phyloP scores from a whole-genome alignment of 768 basidiomycete genomes.

The Russula compacta region DNA sequence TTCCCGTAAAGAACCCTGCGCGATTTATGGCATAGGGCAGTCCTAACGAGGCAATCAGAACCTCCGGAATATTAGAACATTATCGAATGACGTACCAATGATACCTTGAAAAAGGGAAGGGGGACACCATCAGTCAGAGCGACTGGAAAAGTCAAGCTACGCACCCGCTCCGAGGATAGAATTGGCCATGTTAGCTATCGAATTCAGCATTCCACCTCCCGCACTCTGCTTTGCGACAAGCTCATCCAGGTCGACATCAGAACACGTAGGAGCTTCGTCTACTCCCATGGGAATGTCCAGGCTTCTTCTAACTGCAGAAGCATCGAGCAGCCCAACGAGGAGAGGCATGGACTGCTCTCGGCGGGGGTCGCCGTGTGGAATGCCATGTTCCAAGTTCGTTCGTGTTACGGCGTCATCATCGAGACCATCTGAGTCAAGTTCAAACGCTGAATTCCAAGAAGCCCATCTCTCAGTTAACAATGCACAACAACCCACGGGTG shows the following conservation, averaged over 20 bases:
- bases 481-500: too few relatives aligned
- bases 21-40: constrained; percentile 91
- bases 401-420: constrained; percentile 39
- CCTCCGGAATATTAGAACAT: neutral
- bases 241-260: constrained; percentile 57
- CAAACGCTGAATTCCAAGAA: constrained; percentile 52
- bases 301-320: constrained; percentile 46
- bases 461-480: too few relatives aligned
- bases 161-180: constrained; percentile 89
- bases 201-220: constrained; percentile 70
- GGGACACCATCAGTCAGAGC: neutral
- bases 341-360: constrained; percentile 60
- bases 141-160: constrained; percentile 21
- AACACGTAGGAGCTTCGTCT: constrained; percentile 26
- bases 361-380: constrained; percentile 28
- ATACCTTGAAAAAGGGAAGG: constrained; percentile 40
- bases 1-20: constrained; percentile 87
- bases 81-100: constrained; percentile 42
- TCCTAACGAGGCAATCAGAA: constrained; percentile 35
- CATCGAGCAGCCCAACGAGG: constrained; percentile 70
- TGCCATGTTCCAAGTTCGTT: constrained; percentile 27
- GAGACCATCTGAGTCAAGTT: constrained; percentile 75
- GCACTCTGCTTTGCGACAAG: constrained; percentile 55
- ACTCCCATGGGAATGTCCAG: constrained; percentile 42
- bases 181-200: constrained; percentile 91